A percentile compares a stretch with the other conserved stretches of the same genome.
Conservation (phyloP, 177 flowering plant genomes). For the Vitis hybrid region DNA sequence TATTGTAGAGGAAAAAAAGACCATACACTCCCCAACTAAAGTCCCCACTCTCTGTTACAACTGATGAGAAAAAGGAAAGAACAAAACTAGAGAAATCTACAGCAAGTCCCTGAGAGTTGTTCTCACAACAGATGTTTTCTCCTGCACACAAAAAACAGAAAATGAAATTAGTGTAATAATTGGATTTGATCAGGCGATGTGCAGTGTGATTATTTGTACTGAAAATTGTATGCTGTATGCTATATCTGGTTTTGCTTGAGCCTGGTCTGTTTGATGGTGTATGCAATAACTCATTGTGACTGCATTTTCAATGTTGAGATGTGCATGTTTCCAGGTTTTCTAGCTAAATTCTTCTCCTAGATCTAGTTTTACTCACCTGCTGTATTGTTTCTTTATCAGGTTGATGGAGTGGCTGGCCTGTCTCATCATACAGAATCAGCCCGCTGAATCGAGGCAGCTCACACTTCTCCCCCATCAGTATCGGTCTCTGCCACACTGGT, state of each 20-base stretch:
- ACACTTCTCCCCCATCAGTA: conserved; percentile 76
- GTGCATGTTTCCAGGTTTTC: no score
- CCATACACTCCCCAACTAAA: conserved; percentile 3
- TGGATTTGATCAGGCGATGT: no score
- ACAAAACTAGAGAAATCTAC: conserved; percentile 4
- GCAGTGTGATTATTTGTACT: no score
- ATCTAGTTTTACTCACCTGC: conserved; percentile 2
- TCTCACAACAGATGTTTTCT: conserved; percentile 22
- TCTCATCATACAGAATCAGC: conserved; percentile 66
- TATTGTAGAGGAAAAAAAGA: conserved; percentile 9
- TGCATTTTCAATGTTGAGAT: no score
- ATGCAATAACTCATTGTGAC: no score
- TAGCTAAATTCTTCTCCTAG: not conserved
- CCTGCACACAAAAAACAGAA: conserved; percentile 22
- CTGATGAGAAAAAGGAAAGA: not conserved
- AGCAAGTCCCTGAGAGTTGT: conserved; percentile 45
- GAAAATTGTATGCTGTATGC: no score
- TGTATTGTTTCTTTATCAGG: conserved; percentile 6
- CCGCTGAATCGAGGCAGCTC: conserved; percentile 76
- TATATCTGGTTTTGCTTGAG: no score
- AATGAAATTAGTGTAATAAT: not conserved
- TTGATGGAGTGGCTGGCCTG: conserved; percentile 40
- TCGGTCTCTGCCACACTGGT: conserved; percentile 84
- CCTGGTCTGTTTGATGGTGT: no score
- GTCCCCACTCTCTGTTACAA: not conserved